These are phyloP conservation scores for Sporothrix phasma DNA, from an alignment of 2,329 filamentous ascomycete species.

Conservation along the genomic window DNA sequence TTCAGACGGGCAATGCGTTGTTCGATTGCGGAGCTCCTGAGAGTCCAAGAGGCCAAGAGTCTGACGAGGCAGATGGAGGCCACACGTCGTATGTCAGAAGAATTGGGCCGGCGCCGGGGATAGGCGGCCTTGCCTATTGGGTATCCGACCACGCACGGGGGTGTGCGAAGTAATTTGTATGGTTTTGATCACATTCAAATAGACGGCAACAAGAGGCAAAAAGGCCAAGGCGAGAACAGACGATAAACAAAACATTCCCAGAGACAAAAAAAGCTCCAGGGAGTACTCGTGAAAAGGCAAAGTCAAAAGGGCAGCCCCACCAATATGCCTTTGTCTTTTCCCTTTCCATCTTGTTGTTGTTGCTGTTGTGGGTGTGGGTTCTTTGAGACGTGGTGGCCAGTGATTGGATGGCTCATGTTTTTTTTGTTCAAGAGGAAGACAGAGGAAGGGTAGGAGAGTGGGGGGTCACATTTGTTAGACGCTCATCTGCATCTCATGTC, in stretches of 20 bases:
- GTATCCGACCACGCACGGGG: no score
- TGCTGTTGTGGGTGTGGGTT: constrained; percentile 13
- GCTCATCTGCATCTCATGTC: no score
- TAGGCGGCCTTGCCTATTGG: constrained; percentile 11
- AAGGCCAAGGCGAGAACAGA: neutral
- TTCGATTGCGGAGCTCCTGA: neutral
- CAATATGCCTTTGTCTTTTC: neutral
- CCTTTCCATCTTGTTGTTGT: neutral
- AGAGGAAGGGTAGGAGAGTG: neutral
- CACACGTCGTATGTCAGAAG: neutral
- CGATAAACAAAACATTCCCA: neutral
- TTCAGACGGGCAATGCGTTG: neutral
- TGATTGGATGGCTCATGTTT: constrained; percentile 16
- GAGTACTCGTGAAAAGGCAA: neutral
- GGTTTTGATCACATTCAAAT: neutral
- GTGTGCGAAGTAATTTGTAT: no score
- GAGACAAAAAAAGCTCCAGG: neutral
- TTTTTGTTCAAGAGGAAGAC: neutral
- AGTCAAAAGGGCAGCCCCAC: neutral
- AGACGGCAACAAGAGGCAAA: neutral
- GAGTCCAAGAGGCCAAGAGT: neutral
- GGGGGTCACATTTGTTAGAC: no score
- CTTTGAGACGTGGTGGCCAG: constrained; percentile 18
- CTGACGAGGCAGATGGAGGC: no score
- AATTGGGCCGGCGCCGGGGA: constrained; percentile 4